Evolutionary conservation across 228 moss, liverwort and hornwort species (phyloP), one percentile per base, ranked within the genome.

Genomic region (Sphagnum fallax): DNA sequence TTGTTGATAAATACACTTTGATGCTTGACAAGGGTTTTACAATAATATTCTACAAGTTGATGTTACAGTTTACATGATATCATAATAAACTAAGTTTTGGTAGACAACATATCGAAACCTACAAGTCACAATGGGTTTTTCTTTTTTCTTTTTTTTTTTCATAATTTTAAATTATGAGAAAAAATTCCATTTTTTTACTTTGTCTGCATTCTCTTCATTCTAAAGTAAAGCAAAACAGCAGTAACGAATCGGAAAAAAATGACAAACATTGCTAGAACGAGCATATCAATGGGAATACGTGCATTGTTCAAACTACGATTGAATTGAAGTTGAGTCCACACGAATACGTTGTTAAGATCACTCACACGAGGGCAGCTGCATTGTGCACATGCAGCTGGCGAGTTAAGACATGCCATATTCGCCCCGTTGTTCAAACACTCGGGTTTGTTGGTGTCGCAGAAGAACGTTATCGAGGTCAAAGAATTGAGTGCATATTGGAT

Each of bases 391-490:
- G 75, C 77, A 14, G 67, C 47, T 11, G 81, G 79, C 55, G 67
- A 15, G 51, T 58, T 85, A 51, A 70, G 68, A 71, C 97, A 98
- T 47, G 79, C 77, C 49, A 63, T 13, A 52, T 91, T 98, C 6
- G 72, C 74, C 52, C 93, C 97, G 63, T 77, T 74, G 62, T 98
- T 78, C 65, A 80, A 5, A 76, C 97, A 98, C 2, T 78, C 65
- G 13, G 85, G 4, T 63, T 81, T 77, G 74, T 77, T 67, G 57
- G 85, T 86, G 49, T 98, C 88, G 70, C 97, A 98, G 78, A 77
- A 98, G 82, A 93, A 98, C 48, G 79, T 5, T 16, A 98, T 69
- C 59, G 85, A 81, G 32, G 90, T 91, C 32, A 98, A 61, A 58
- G 83, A 71, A 48, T 83, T 81, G 48, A 91, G 80, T 6, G 74